Evolutionary conservation across 148 eudicot genomes (phyloP).

Genomic region (Selenicereus undatus): DNA sequence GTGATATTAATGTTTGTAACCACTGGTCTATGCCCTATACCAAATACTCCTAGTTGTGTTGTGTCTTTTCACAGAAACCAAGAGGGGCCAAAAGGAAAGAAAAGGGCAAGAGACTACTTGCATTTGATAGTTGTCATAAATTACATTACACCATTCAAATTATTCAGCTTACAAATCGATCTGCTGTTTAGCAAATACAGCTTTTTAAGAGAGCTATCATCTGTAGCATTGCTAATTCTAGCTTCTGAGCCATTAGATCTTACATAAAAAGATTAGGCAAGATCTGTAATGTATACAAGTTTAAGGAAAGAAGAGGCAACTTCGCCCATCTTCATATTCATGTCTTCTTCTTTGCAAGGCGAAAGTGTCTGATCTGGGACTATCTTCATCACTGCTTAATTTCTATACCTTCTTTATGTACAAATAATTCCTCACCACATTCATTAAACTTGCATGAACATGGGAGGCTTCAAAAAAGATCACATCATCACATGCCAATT

Average conservation of each 20-base stretch:
- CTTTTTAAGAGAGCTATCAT: too few relatives aligned
- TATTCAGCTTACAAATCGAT: too few relatives aligned
- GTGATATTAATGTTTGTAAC: not conserved
- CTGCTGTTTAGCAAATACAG: too few relatives aligned
- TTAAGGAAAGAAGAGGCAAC: not conserved
- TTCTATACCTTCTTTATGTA: conserved; percentile 21
- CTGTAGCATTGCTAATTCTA: too few relatives aligned
- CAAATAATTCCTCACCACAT: conserved; percentile 14
- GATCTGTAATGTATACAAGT: not conserved
- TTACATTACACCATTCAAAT: not conserved
- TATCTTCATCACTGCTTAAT: conserved; percentile 12
- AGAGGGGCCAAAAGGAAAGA: not conserved
- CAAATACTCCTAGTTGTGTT: not conserved
- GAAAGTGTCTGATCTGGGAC: conserved; percentile 1
- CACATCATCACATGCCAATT: conserved; percentile 40
- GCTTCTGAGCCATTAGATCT: not conserved
- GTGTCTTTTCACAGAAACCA: not conserved
- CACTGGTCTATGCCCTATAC: not conserved
- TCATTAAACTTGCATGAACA: conserved; percentile 15
- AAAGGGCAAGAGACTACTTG: not conserved
- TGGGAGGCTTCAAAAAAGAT: not conserved
- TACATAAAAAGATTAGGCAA: conserved; percentile 7
- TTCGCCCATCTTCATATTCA: not conserved
- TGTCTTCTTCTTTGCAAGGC: conserved; percentile 10
- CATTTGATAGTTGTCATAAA: not conserved